phyloP scores from a whole-genome alignment of 495 filamentous ascomycete genomes.

The Venustampulla echinocandica region DNA sequence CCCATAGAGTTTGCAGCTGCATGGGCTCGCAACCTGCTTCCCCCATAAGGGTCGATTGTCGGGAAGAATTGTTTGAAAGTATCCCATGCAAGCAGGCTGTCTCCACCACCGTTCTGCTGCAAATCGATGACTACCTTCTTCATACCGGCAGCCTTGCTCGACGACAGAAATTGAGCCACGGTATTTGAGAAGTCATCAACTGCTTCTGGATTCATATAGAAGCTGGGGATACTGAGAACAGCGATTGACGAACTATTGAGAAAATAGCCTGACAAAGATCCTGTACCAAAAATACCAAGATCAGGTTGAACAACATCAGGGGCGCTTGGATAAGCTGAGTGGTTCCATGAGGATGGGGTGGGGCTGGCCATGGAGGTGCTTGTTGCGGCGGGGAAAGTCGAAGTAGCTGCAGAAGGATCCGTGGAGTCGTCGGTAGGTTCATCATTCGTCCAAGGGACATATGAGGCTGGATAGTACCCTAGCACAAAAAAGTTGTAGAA shows the following conservation, averaged over 20 bases:
- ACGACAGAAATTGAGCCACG: constrained; percentile 34
- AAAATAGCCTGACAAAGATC: constrained; percentile 34
- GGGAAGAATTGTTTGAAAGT: constrained; percentile 48
- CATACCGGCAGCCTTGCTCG: constrained; percentile 27
- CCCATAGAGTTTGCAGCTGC: constrained; percentile 34
- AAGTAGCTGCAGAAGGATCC: not conserved
- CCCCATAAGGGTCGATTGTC: constrained; percentile 32
- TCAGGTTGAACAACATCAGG: constrained; percentile 29
- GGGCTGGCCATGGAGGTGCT: not conserved
- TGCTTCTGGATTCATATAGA: constrained; percentile 27
- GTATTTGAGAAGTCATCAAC: constrained; percentile 29
- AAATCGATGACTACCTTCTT: constrained; percentile 44
- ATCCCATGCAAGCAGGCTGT: constrained; percentile 32
- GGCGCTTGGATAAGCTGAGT: constrained; percentile 26
- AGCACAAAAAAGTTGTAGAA: constrained; percentile 43
- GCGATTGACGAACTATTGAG: constrained; percentile 30
- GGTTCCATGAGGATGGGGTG: constrained; percentile 20
- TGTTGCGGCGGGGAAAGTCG: not conserved
- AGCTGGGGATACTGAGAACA: constrained; percentile 44
- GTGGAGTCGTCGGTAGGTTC: not conserved
- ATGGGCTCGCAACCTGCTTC: constrained; percentile 37
- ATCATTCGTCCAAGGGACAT: not conserved
- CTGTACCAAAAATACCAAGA: constrained; percentile 26
- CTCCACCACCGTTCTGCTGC: constrained; percentile 39
- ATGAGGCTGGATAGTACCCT: constrained; percentile 27